Percentiles rank a stretch among this genome's conserved stretches.
Evolutionary conservation across 176 grass and related monocot species (phyloP).

Genomic region (Carex littledalei): DNA sequence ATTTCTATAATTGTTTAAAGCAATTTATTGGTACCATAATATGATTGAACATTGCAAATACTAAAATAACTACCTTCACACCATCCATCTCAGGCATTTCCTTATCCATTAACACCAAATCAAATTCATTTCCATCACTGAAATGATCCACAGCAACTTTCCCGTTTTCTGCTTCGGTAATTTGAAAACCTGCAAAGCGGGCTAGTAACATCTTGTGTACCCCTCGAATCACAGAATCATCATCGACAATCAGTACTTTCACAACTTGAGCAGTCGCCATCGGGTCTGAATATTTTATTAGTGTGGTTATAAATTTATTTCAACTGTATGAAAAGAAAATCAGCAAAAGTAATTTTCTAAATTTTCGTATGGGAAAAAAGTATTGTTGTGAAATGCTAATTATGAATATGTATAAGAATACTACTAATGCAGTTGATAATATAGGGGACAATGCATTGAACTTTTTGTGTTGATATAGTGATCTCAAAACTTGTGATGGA

Average conservation of each 20-base stretch:
- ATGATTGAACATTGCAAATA: not conserved
- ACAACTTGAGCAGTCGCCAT: not conserved
- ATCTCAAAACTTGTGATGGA: not conserved
- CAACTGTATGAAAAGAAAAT: not conserved
- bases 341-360: not conserved
- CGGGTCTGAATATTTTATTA: not conserved
- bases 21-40: not conserved
- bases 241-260: not conserved
- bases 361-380: not conserved
- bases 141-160: constrained; percentile 4
- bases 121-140: not conserved
- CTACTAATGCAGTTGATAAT: not conserved
- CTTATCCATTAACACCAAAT: constrained; percentile 5
- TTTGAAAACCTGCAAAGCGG: not conserved
- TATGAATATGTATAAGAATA: too few species aligned
- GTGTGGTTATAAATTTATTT: not conserved
- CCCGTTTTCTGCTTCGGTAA: not conserved
- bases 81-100: constrained; percentile 15
- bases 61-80: not conserved
- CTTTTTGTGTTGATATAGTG: not conserved
- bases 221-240: not conserved
- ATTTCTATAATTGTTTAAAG: not conserved
- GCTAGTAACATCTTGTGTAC: not conserved
- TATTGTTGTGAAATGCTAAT: not conserved
- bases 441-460: not conserved